Evolutionary conservation across 768 basidiomycete genomes (phyloP), one percentile per base, ranked within the genome.

Genomic region (Boletus sp.): DNA sequence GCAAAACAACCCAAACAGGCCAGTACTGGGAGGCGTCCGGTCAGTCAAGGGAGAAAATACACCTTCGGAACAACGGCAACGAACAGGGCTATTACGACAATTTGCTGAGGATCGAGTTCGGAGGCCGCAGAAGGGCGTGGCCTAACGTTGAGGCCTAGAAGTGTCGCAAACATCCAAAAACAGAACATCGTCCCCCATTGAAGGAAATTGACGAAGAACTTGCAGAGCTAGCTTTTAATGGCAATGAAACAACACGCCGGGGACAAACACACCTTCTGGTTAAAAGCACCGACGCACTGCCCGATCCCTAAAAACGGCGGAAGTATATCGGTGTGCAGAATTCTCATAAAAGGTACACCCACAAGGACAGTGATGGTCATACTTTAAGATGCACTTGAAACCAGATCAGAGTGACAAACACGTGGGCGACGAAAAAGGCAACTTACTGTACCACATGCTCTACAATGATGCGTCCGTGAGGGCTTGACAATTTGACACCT

Each of bases 321-420:
- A 24, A 33, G 24, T 52, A 55, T 10, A 53, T 39, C 24, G 49
- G 29, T 41, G 12, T 29, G 45, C 50, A 18, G 8, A 37, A 29
- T 15, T 40, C 35, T 35, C 54, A 47, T 14, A 41, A 52, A 54
- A 29, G 39, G 42, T 28, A 18, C 7, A 76, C 86, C 61, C 69
- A 90, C 90, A 94, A 49, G 92, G 92, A 73, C 92, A 94, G 66
- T 94, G 92, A 72, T 94, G 92, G 66, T 94, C 92, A 62, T 86
- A 94, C 68, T 84, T 87, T 47, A 94, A 69, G 7, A 94, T 78
- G 65, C 92, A 94, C 88, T 92, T 60, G 15, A 36, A 32, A 17
- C 18, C 29, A 32, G 20, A n/a, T 56, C 28, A 63, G 57, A 41
- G 9, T 3, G 28, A 35, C 28, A 33, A 37, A 7, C 53, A 35